Base-by-base conservation (phyloP, 805 yeast species). In the Wickerhamiella musiphila region DNA sequence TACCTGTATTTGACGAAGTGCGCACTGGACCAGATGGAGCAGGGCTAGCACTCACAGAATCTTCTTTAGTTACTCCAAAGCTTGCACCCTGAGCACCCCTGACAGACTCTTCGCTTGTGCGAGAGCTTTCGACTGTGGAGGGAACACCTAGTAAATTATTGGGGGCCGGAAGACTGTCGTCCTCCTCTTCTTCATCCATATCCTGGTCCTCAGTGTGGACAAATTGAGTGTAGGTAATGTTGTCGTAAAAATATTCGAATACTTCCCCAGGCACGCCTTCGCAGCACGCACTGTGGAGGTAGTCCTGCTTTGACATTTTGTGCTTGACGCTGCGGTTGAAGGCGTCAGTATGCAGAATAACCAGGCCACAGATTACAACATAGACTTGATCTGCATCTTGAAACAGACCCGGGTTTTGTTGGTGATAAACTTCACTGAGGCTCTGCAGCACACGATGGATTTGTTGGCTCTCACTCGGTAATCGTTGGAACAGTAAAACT, bases 381-480 rank as follows among this genome's bases (percentile, higher is more conserved):
- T 75, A 73, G 6, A 75, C 68, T 26, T 70, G 69, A 35, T 73
- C 78, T 1, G 43, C 42, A 12, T 49, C 47, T n/a, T 46, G 31
- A 21, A 57, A 65, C 8, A 59, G 32, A 6, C 45, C 46, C 0
- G 58, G 57, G 38, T 67, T 65, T 34, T 55, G 61, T 18, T 52
- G 46, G 37, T 60, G 61, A 48, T 70, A 78, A 16, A 65, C 59
- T 18, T 45, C 47, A 7, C 78, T 65, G 50, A 78, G 73, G 20
- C 63, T 63, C 32, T 65, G 67, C 25, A 78, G 53, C 3, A 74
- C 61, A 29, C 83, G 57, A 43, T 78, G 86, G 31, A 78, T 77
- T 45, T 78, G 84, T 47, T 77, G 86, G 0, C 81, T 58, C 45
- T 78, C 90, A 38, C 60, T 64, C 0, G 90, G 90, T 17, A 78